Conservation (phyloP, 176 grass and related monocot species). For the Guadua angustifolia region DNA sequence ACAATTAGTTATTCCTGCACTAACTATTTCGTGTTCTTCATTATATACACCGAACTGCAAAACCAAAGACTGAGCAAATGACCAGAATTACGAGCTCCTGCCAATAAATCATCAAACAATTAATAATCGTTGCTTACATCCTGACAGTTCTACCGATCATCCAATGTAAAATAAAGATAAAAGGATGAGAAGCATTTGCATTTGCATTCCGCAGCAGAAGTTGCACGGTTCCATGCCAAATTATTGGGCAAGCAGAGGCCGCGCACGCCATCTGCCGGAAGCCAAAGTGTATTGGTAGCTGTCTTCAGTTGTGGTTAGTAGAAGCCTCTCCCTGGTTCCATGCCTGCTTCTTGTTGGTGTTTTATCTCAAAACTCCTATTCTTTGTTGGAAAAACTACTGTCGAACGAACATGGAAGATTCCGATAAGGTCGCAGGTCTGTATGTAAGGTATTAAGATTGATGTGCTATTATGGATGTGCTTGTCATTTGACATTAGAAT, state of each 20-base stretch:
- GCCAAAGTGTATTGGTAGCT: neutral
- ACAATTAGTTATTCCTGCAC: neutral
- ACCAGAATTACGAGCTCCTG: neutral
- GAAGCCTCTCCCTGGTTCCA: neutral
- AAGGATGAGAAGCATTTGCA: neutral
- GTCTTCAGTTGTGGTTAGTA: neutral
- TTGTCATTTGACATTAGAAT: neutral
- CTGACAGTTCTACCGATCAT: neutral
- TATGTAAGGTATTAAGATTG: neutral
- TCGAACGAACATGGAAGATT: neutral
- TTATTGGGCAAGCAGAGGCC: constrained; percentile 18
- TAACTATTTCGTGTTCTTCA: neutral
- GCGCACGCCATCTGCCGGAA: constrained; percentile 25
- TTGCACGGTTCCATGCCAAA: constrained; percentile 27
- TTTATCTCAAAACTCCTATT: constrained; percentile 14
- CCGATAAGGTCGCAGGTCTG: constrained; percentile 3
- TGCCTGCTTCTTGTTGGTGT: constrained; percentile 34
- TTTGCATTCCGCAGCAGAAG: neutral
- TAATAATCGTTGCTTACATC: neutral
- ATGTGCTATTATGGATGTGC: neutral
- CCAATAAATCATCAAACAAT: neutral
- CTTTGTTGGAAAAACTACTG: neutral
- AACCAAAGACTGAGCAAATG: neutral
- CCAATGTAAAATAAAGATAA: neutral
- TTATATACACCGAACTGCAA: neutral